Base-by-base conservation (phyloP, 345 rosid species). In the Lagerstroemia speciosa region DNA sequence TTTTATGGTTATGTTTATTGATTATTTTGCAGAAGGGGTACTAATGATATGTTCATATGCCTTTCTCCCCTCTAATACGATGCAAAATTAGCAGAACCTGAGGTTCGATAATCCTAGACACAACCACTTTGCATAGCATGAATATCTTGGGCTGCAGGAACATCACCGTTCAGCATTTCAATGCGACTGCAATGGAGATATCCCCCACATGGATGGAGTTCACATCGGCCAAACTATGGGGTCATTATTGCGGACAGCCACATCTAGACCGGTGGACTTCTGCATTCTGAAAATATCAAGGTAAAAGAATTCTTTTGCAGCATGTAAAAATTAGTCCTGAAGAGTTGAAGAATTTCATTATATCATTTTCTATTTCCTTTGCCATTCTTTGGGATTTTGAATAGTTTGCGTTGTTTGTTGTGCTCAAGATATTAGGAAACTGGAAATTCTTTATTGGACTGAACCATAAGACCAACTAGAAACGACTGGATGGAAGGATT, bases 171-270 rank as follows among this genome's bases (percentile, higher is more conserved):
- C 45, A 34, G 24, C 72, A 48, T 38, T 17, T 84, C 22, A 82
- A 69, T 5, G 31, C 86, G 71, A 65, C 41, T 0, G 83, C 87
- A 11, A 85, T 0, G 84, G 37, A 2, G 68, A 77, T 0, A 86
- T n/a, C n/a, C 72, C 64, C 33, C 86, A 88, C 84, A 86, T 87
- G 0, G 91, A 86, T 29, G 91, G 91, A 38, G 84, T 88, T 65
- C 93, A 88, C 69, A 71, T 86, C 15, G 94, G 88, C 6, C 64
- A 77, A 64, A 76, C 86, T 26, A 5, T 0, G 74, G 76, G 11
- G 58, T 86, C 36, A 73, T 64, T n/a, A 75, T 88, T 29, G 40
- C 58, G 0, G 72, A 83, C 64, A 11, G 84, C 1, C 29, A 8
- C 36, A 82, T 88, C 65, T n/a, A 64, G 66, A 88, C 94, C 0